A percentile compares a stretch with the other conserved stretches of the same genome.
phyloP scores from a whole-genome alignment of 2,329 filamentous ascomycete genomes.

The Capronia epimyces region DNA sequence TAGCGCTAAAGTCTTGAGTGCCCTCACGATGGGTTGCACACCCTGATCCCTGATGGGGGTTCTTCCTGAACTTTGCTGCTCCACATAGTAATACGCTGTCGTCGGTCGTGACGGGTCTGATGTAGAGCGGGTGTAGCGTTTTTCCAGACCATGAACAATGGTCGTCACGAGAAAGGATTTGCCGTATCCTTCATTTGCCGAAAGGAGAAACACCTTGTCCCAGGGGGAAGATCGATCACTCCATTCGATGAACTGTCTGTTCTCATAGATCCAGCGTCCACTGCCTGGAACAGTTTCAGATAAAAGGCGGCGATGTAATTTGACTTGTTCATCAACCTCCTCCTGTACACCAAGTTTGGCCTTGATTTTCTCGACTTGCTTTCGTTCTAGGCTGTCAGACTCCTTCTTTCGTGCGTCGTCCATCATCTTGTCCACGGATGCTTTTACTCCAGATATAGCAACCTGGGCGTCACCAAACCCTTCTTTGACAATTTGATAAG shows the following conservation, averaged over 20 bases:
- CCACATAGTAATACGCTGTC: background rate
- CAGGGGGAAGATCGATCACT: background rate
- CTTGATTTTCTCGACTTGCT: slow-evolving; percentile 1
- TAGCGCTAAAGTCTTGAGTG: background rate
- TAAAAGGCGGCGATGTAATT: background rate
- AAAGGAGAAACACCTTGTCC: background rate
- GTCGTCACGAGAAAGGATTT: background rate
- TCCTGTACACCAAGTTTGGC: background rate
- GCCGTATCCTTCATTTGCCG: slow-evolving; percentile 2
- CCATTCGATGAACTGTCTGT: background rate
- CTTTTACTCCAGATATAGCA: background rate
- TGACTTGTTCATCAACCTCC: background rate
- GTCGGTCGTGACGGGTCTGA: background rate
- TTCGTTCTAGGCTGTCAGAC: background rate
- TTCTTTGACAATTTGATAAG: slow-evolving; percentile 9
- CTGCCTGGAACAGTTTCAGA: background rate
- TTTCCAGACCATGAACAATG: background rate
- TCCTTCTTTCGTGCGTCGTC: background rate
- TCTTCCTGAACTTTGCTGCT: background rate
- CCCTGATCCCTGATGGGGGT: background rate
- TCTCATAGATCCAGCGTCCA: background rate
- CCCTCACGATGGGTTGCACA: background rate
- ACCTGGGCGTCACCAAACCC: slow-evolving; percentile 1
- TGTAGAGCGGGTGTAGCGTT: background rate
- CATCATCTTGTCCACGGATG: background rate